Evolutionary conservation across 345 rosid species (phyloP), one percentile per base, ranked within the genome.

Genomic region (Eucalyptus guilfoylei): DNA sequence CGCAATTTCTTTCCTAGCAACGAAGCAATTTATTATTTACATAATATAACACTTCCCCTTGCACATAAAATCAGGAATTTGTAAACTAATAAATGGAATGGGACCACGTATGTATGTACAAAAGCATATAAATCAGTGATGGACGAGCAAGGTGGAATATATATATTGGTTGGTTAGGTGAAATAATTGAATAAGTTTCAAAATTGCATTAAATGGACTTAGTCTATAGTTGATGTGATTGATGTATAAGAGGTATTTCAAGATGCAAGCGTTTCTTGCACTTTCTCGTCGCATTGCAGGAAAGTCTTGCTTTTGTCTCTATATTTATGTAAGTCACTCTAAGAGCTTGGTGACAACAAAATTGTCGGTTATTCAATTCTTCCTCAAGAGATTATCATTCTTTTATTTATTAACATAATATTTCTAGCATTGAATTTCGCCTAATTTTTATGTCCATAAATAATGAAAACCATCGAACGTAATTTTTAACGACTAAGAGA

Each of bases 121-220:
- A 34, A 6, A 34, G 42, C 24, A 9, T 5, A 69, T 1, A 19
- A 69, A 69, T 1, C 23, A 7, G 1, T 14, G 5, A 64, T 28
- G 4, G 24, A 17, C 26, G 11, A 52, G 58, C 11, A 52, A 52
- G 58, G 2, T 0, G 0, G 11, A 52, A 8, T 8, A 52, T 52
- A 52, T 52, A 52, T 52, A 52, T 52, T 3, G 24, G 24, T 52
- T 0, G 5, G 24, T 34, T 37, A 62, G 11, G 44, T 9, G 24
- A 17, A 21, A 69, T 69, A 69, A 32, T 69, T 16, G 32, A 69
- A 34, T 37, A 69, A 69, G 10, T 17, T 69, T 69, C 13, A 69
- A 69, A 37, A 34, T 14, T 4, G 37, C 42, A 34, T 69, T 14
- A 4, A 12, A 30, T 14, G 14, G 72, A 64, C 34, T 64, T 64